Evolutionary conservation across 2,329 filamentous ascomycete species (phyloP).

Genomic region (Colletotrichum salicis): DNA sequence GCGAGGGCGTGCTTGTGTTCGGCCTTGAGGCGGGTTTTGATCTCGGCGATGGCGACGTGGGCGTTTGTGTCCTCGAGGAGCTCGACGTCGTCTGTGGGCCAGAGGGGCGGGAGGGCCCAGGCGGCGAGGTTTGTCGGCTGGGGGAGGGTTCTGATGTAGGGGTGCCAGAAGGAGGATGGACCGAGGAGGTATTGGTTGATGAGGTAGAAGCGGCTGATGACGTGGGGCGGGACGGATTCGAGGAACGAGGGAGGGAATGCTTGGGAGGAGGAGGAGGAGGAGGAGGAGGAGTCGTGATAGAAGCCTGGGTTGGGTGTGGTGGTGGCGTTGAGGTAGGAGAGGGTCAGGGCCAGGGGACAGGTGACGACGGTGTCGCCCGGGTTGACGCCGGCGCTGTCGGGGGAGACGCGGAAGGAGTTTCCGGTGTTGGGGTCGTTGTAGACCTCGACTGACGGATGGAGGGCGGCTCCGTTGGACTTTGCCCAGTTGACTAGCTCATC

Average conservation of each 20-base stretch:
- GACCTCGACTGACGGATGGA: slow-evolving; percentile 65
- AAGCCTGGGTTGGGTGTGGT: slow-evolving; percentile 40
- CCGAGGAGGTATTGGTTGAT: slow-evolving; percentile 73
- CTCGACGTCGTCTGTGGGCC: slow-evolving; percentile 68
- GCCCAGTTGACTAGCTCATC: slow-evolving; percentile 61
- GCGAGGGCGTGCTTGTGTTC: slow-evolving; percentile 59
- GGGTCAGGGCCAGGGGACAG: slow-evolving; percentile 62
- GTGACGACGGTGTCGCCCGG: slow-evolving; percentile 59
- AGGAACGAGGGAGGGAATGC: slow-evolving; percentile 63
- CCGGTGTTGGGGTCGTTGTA: slow-evolving; percentile 61
- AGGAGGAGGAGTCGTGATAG: slow-evolving; percentile 31
- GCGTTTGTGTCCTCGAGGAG: slow-evolving; percentile 67
- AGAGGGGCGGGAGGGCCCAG: slow-evolving; percentile 72
- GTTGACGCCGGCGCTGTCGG: slow-evolving; percentile 42
- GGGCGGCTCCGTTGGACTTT: slow-evolving; percentile 52
- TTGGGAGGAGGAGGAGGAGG: slow-evolving; percentile 11
- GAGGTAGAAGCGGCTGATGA: slow-evolving; percentile 74
- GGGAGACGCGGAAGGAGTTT: slow-evolving; percentile 64
- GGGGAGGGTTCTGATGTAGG: slow-evolving; percentile 74
- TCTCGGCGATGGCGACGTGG: slow-evolving; percentile 59
- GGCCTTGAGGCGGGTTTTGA: slow-evolving; percentile 55
- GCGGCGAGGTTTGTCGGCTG: slow-evolving; percentile 62
- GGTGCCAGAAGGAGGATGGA: slow-evolving; percentile 70
- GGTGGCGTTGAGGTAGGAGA: slow-evolving; percentile 69
- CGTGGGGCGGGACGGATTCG: slow-evolving; percentile 62